Conservation (phyloP, 2,329 filamentous ascomycete genomes). For the Aspergillus ibericus region DNA sequence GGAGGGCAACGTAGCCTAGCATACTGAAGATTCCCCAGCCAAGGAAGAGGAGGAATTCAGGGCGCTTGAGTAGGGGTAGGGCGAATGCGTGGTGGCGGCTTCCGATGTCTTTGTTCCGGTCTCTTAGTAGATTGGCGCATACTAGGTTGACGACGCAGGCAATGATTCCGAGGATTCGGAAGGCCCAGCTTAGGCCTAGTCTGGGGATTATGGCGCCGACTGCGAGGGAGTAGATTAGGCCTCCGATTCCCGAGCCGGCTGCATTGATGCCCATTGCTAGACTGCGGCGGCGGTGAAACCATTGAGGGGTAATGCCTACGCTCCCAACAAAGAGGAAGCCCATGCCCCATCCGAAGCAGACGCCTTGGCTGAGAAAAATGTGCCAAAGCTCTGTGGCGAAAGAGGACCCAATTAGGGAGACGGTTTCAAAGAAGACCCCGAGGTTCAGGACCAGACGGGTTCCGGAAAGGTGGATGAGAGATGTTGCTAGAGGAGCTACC, state of each 20-base stretch:
- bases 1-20: constrained; percentile 64
- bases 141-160: constrained; percentile 55
- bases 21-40: constrained; percentile 62
- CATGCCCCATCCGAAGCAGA: constrained; percentile 64
- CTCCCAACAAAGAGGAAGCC: constrained; percentile 61
- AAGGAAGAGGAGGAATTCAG: constrained; percentile 60
- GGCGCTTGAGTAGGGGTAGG: constrained; percentile 51
- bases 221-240: constrained; percentile 59
- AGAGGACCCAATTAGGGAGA: constrained; percentile 56
- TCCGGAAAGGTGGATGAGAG: constrained; percentile 53
- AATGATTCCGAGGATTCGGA: constrained; percentile 60
- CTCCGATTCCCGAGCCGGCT: constrained; percentile 60
- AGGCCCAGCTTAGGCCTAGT: constrained; percentile 60
- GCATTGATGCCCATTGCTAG: constrained; percentile 62
- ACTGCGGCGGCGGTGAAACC: constrained; percentile 59
- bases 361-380: constrained; percentile 59
- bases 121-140: constrained; percentile 55
- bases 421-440: constrained; percentile 56
- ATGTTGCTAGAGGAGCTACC: constrained; percentile 58
- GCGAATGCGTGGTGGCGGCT: constrained; percentile 56
- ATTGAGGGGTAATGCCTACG: constrained; percentile 59
- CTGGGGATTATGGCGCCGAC: constrained; percentile 58
- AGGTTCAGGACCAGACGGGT: constrained; percentile 56
- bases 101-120: constrained; percentile 59
- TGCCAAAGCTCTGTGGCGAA: constrained; percentile 61